Conservation (phyloP, 257 asterid species). For the Anisodus tanguticus region DNA sequence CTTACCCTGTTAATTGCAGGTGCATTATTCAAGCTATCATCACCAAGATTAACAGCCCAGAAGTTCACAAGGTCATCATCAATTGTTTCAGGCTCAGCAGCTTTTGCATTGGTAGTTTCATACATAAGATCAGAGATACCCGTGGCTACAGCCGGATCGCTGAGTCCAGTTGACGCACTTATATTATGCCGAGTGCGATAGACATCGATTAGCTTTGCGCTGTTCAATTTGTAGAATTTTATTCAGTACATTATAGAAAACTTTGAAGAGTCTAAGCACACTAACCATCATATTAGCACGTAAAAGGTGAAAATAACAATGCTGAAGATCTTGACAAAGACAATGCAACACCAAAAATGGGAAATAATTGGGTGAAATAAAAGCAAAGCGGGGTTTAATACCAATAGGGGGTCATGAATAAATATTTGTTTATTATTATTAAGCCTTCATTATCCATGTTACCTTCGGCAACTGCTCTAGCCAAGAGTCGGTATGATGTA, state of each 20-base stretch:
- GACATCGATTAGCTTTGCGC: conserved; percentile 92
- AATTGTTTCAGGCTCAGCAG: conserved; percentile 76
- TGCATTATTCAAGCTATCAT: conserved; percentile 73
- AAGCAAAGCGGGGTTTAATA: background rate
- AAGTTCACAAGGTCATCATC: conserved; percentile 98
- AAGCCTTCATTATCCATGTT: conserved; percentile 17
- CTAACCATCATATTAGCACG: conserved; percentile 12
- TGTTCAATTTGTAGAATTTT: conserved; percentile 47
- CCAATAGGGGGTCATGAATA: background rate
- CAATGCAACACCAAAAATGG: conserved; percentile 25
- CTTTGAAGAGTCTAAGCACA: conserved; percentile 27
- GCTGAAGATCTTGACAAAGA: background rate
- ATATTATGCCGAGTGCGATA: conserved; percentile 97
- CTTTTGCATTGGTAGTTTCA: conserved; percentile 72
- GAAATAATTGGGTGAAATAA: conserved; percentile 12
- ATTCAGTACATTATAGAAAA: conserved; percentile 38
- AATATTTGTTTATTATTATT: background rate
- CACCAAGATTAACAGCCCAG: conserved; percentile 98
- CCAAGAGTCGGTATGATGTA: background rate
- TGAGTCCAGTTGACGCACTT: conserved; percentile 94
- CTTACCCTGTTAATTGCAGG: conserved; percentile 99
- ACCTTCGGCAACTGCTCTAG: background rate
- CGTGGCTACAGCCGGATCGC: conserved; percentile 95
- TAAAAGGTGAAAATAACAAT: background rate
- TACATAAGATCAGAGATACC: conserved; percentile 97